Percentiles rank a stretch among this genome's conserved stretches.
Conservation (phyloP, 2,329 filamentous ascomycete genomes). For the Colletotrichum spinosum region DNA sequence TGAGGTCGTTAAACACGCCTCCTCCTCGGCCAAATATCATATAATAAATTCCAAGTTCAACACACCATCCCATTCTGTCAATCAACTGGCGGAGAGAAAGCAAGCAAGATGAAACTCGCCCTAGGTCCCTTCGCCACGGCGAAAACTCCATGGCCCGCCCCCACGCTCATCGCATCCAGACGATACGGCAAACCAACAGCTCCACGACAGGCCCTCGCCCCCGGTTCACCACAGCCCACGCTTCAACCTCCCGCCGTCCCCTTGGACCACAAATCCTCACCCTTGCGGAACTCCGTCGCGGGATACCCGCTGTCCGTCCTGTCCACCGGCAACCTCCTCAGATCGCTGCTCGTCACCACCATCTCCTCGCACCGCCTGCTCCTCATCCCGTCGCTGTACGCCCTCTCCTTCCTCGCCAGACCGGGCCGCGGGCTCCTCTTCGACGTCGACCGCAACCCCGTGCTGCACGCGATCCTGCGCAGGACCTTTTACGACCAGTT, state of each 20-base stretch:
- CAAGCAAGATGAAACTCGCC: conserved; percentile 15
- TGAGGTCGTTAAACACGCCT: neutral
- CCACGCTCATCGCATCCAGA: conserved; percentile 9
- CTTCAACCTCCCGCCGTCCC: neutral
- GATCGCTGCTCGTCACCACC: conserved; percentile 57
- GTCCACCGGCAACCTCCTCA: conserved; percentile 49
- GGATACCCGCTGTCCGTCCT: conserved; percentile 44
- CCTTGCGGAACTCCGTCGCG: conserved; percentile 6
- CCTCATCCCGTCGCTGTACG: conserved; percentile 49
- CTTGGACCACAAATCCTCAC: neutral
- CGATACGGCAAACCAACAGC: conserved; percentile 34
- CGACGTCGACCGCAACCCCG: conserved; percentile 61
- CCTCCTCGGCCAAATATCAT: neutral
- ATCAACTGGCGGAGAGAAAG: neutral
- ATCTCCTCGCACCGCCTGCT: conserved; percentile 58
- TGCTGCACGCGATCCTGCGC: conserved; percentile 60
- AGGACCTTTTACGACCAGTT: conserved; percentile 67
- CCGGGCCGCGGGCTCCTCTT: conserved; percentile 46
- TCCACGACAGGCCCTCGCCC: conserved; percentile 23
- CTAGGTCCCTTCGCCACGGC: conserved; percentile 11
- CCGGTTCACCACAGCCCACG: conserved; percentile 21
- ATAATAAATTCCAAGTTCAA: no score
- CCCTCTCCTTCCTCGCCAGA: conserved; percentile 53
- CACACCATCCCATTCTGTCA: no score
- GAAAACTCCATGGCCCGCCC: conserved; percentile 26